Evolutionary conservation across 2,329 filamentous ascomycete genomes (phyloP), one percentile per base, ranked within the genome.

Genomic region (Acrocalymma vagum): DNA sequence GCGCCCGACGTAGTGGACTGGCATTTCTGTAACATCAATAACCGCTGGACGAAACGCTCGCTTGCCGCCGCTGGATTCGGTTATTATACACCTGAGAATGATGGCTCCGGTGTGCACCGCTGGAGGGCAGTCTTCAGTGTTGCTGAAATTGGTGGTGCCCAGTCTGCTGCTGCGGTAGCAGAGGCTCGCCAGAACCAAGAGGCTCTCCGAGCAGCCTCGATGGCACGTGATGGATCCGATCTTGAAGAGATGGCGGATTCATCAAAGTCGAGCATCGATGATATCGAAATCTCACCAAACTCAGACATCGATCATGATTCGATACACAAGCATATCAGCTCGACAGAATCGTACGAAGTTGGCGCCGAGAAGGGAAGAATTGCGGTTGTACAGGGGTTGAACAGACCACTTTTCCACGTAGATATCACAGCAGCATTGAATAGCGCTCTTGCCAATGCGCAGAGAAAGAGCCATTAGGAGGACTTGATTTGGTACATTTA

Each of bases 71-170:
- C 88, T 16, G 93, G 93, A 9, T 97, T 97, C 62, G 93, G 93
- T 2, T 91, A 87, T 40, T 47, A 65, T 7, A 83, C 84, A 1
- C 73, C 78, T 0, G 59, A 74, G 75, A 6, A 73, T 70, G 39
- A 79, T 75, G 43, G 78, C 74, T 35, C 55, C 2, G 69, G 77
- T 6, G 80, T 82, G 55, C 57, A 62, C 20, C 77, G 81, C 51
- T 97, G 92, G 93, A 92, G 90, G 67, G 89, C 91, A n/a, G 91
- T 97, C 52, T 97, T 96, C 77, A 91, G 84, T 62, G 90, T 97
- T 15, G 90, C 93, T 2, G 85, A 90, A 57, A 73, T 79, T 17
- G 74, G 79, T 17, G 78, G 80, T 37, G 84, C 85, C 60, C 78
- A 83, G 29, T 29, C 24, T 6, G 23, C 26, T 8, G 44, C 46